A percentile compares a stretch with the other conserved stretches of the same genome.
Evolutionary conservation across 495 filamentous ascomycete species (phyloP).

Genomic region (Hypoxylon lienhwacheense): DNA sequence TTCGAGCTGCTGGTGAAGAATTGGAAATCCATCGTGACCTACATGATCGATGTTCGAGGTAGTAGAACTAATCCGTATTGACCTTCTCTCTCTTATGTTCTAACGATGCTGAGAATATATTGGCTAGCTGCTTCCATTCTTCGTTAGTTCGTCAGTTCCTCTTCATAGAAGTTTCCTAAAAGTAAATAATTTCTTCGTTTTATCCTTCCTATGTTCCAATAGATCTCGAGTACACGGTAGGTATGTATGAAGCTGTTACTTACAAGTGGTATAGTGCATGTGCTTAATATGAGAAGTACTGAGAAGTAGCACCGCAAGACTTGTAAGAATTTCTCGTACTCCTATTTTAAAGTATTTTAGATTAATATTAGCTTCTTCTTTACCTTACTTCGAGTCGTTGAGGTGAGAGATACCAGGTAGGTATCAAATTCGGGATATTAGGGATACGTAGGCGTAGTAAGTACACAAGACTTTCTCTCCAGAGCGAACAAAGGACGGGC

Average conservation of each 20-base stretch:
- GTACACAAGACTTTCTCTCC: too few relatives aligned
- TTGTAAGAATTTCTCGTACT: constrained; percentile 1
- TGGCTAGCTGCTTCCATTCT: constrained; percentile 32
- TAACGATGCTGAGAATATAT: constrained; percentile 8
- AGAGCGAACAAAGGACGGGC: too few relatives aligned
- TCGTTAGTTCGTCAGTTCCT: not conserved
- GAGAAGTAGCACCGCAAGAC: constrained; percentile 3
- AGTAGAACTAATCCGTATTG: not conserved
- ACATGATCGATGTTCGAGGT: constrained; percentile 32
- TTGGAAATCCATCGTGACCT: constrained; percentile 39
- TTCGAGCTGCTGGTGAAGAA: constrained; percentile 36
- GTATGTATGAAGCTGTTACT: too few relatives aligned
- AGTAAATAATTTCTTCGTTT: constrained; percentile 8
- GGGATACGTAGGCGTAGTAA: too few relatives aligned
- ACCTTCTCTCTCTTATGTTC: not conserved
- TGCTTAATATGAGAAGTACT: not conserved
- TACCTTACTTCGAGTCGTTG: too few relatives aligned
- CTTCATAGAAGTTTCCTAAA: constrained; percentile 7
- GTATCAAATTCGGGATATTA: too few relatives aligned
- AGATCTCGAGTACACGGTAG: not conserved
- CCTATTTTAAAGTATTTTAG: too few relatives aligned
- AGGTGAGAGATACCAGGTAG: too few relatives aligned
- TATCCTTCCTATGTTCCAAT: not conserved
- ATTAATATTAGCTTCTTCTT: too few relatives aligned
- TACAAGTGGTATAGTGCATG: too few relatives aligned